phyloP scores from a whole-genome alignment of 768 basidiomycete species.

The Suillus lakei region DNA sequence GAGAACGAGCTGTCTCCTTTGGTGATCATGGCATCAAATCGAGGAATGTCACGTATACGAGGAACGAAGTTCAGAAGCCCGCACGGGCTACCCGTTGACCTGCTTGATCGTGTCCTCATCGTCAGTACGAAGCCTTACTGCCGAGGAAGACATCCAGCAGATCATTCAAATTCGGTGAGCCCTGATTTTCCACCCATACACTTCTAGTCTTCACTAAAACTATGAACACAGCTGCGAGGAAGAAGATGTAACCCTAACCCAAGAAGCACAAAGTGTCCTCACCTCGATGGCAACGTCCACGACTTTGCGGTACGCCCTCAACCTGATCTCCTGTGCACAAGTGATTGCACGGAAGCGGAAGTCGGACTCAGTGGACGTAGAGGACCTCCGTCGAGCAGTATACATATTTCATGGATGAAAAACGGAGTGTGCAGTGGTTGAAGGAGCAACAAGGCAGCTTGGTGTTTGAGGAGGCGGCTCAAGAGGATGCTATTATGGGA shows the following conservation, averaged over 20 bases:
- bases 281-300: conserved; percentile 89
- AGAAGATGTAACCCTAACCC: conserved; percentile 86
- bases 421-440: conserved; percentile 89
- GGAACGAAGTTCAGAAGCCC: conserved; percentile 95
- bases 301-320: conserved; percentile 91
- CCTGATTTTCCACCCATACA: background rate
- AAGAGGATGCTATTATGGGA: conserved; percentile 35
- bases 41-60: conserved; percentile 92
- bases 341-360: conserved; percentile 87
- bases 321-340: conserved; percentile 92
- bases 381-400: conserved; percentile 87
- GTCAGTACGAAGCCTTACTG: conserved; percentile 91
- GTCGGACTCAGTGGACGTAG: conserved; percentile 77
- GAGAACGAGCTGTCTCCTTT: conserved; percentile 93
- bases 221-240: conserved; percentile 73
- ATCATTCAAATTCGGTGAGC: conserved; percentile 89
- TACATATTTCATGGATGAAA: conserved; percentile 91
- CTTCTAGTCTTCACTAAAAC: conserved; percentile 11
- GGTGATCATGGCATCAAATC: conserved; percentile 98
- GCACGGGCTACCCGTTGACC: conserved; percentile 92
- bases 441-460: conserved; percentile 80
- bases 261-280: conserved; percentile 77
- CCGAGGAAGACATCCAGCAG: conserved; percentile 81
- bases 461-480: conserved; percentile 66
- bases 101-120: conserved; percentile 94